A percentile compares a stretch with the other conserved stretches of the same genome.
phyloP scores from a whole-genome alignment of 164 flowering plant species.

The Aristolochia fimbriata region DNA sequence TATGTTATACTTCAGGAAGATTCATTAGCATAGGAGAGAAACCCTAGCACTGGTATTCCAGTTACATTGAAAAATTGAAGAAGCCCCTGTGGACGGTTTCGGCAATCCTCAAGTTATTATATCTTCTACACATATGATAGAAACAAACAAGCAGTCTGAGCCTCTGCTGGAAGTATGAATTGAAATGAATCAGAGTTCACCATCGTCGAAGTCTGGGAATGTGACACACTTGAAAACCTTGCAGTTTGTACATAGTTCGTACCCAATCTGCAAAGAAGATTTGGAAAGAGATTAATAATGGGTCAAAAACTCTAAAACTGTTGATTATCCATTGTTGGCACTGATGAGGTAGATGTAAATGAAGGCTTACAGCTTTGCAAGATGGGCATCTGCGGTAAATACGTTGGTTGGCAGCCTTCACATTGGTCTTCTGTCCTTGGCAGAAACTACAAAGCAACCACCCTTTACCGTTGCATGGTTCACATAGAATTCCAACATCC shows the following conservation, averaged over 20 bases:
- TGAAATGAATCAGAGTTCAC: constrained; percentile 18
- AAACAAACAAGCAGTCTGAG: not conserved
- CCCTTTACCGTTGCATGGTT: constrained; percentile 75
- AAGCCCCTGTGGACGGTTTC: no score
- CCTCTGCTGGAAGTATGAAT: not conserved
- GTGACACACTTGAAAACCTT: constrained; percentile 80
- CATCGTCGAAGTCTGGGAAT: constrained; percentile 42
- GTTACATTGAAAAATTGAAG: no score
- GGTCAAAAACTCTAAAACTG: not conserved
- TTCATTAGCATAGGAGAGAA: no score
- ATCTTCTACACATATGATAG: no score
- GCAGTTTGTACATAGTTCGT: constrained; percentile 57
- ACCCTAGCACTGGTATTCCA: no score
- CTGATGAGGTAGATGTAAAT: not conserved
- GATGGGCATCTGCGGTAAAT: constrained; percentile 86
- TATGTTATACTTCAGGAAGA: no score
- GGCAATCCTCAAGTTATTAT: no score
- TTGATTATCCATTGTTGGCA: not conserved
- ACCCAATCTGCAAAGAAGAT: constrained; percentile 49
- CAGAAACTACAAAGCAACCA: constrained; percentile 91
- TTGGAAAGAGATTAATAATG: not conserved
- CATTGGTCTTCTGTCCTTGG: constrained; percentile 75
- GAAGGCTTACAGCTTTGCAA: constrained; percentile 73
- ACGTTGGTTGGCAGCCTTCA: constrained; percentile 52
- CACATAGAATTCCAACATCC: constrained; percentile 54